These are phyloP conservation scores for Arabidopsis lyrata DNA, from an alignment of 441 rosid genomes.

Conservation along the genomic window DNA sequence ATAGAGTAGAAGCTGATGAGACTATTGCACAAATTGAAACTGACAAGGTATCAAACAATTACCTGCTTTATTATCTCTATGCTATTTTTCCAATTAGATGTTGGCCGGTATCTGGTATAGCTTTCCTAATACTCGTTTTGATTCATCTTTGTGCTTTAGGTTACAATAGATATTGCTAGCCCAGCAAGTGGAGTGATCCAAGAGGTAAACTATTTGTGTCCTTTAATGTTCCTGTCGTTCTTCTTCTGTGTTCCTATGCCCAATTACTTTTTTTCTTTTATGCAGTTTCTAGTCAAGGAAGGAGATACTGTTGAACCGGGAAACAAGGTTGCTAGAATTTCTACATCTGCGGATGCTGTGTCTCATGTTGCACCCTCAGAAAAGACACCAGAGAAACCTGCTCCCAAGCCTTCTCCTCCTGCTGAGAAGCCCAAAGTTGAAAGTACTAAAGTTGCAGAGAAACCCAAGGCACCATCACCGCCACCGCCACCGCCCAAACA, in stretches of 20 bases:
- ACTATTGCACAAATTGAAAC: constrained; percentile 97
- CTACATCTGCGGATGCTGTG: constrained; percentile 78
- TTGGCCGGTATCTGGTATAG: neutral
- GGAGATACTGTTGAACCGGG: constrained; percentile 99
- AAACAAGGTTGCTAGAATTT: constrained; percentile 78
- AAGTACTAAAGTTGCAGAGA: constrained; percentile 62
- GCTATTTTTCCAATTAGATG: neutral
- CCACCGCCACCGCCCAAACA: constrained; percentile 66
- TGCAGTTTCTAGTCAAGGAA: constrained; percentile 73
- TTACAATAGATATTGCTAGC: constrained; percentile 92
- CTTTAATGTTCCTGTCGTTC: constrained; percentile 19
- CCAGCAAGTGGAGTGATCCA: constrained; percentile 90
- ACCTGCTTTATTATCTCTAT: constrained; percentile 5
- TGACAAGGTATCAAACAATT: constrained; percentile 69
- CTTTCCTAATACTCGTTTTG: constrained; percentile 24
- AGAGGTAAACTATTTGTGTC: constrained; percentile 60
- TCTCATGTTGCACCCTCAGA: constrained; percentile 86
- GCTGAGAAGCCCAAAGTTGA: constrained; percentile 69
- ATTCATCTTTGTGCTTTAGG: constrained; percentile 56
- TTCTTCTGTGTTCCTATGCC: constrained; percentile 21
- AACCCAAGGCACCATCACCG: constrained; percentile 64
- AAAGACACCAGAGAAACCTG: constrained; percentile 58
- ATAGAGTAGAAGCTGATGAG: constrained; percentile 88
- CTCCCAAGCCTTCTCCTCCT: constrained; percentile 67
- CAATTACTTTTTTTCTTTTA: constrained; percentile 37